Base-by-base conservation (phyloP, 805 yeast genomes). In the Diddensiella transvaalensis region DNA sequence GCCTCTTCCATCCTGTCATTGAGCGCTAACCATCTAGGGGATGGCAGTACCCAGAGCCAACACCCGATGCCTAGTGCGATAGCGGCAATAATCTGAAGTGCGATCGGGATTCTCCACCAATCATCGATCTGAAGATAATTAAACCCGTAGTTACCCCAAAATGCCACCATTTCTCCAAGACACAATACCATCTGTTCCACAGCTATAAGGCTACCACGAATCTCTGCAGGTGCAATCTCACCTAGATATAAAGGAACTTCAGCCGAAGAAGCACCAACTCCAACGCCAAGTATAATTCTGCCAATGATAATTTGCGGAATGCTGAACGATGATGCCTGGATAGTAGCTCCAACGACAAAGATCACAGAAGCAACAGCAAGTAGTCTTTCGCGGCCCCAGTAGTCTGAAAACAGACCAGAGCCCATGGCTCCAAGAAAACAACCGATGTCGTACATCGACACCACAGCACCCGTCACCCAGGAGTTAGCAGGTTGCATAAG, bases 371-470 rank as follows among this genome's bases (percentile, higher is more conserved):
- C 89, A 36, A 82, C 79, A 76, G 90, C 77, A 41, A 93, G 74
- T 42, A 88, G 85, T 48, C 85, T 83, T 62, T 83, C 88, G 59
- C 98, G 79, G 33, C 99, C 99, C 53, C 84, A 69, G 22, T 78
- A 60, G 62, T 93, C 96, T 40, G 96, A 96, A 22, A 79, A 64
- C 46, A 63, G 65, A 0, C 77, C 77, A 1, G 76, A 77, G 29
- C 67, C 60, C 41, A 74, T 68, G 8, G 75, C 69, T 4, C 77
- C 73, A 29, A 69, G 53, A 15, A 73, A 60, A 2, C 77, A 77
- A 1, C 78, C 78, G 22, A 74, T 68, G 51, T 74, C 78, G 45
- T 73, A 59, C 41, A 73, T 71, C 15, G 78, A 75, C 40, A 74
- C 73, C 74, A 74, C 73, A 29, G 75, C 69, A n/a, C 78, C 78